Evolutionary conservation across 345 rosid genomes (phyloP), one percentile per base, ranked within the genome.

Genomic region (Citropsis articulata): DNA sequence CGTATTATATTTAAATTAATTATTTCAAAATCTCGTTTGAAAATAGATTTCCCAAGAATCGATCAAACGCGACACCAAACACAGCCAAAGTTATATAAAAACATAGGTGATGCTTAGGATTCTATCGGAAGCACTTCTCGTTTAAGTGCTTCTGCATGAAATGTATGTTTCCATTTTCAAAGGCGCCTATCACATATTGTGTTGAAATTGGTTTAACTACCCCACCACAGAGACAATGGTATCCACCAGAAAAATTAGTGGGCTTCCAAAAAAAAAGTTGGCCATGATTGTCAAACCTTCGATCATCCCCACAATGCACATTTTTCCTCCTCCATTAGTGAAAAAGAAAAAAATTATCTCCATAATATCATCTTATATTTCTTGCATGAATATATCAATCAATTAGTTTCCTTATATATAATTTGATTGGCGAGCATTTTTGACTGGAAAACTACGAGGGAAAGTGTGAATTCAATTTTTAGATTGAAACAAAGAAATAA

Each of bases 221-320:
- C 79, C 83, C 79, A 80, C 83, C 79, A 36, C 30, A 28, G 22
- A 31, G 30, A 53, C 59, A 75, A 70, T 53, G 65, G 16, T 63
- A 38, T 38, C 72, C 72, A 80, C 83, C 14, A 36, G 5, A 57
- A 80, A 21, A 25, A 35, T 25, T 38, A 30, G 72, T 59, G 72
- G 72, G 22, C 56, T 56, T 30, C 18, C 50, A 42, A 12, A 45
- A 72, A 35, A 45, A 14, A 13, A 72, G 10, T 13, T 38, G 27
- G 60, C 22, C 1, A 35, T 53, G 42, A 24, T 75, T 75, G 56
- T 70, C 83, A 70, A 70, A 53, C 35, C 57, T 42, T 35, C 12
- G 14, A 75, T 80, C 72, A 80, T 75, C 61, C 61, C 10, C 79
- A 35, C 56, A 38, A 25, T 22, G 10, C 62, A 24, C 10, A 35